phyloP scores from a whole-genome alignment of 805 yeast genomes.

The Zygoascus ofunaensis region DNA sequence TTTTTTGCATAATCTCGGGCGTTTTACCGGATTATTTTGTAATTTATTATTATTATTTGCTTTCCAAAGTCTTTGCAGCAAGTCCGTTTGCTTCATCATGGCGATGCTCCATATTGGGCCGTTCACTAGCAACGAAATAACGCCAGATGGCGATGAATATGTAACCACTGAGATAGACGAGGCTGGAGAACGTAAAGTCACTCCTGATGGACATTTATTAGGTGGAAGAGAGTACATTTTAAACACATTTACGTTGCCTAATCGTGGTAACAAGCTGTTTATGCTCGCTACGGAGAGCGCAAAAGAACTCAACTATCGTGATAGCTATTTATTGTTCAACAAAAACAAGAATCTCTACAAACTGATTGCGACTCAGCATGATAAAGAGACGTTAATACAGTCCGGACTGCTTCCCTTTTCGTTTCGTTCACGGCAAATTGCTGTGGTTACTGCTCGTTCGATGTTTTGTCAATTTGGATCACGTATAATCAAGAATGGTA shows the following conservation, averaged over 20 bases:
- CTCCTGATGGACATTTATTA: slow-evolving; percentile 31
- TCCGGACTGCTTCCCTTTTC: slow-evolving; percentile 25
- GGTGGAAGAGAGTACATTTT: slow-evolving; percentile 35
- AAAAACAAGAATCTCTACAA: slow-evolving; percentile 33
- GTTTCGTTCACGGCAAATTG: slow-evolving; percentile 27
- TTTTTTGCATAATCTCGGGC: no score
- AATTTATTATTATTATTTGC: no score
- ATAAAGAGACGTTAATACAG: slow-evolving; percentile 31
- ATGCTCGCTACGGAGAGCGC: slow-evolving; percentile 36
- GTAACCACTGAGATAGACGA: slow-evolving; percentile 28
- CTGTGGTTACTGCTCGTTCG: slow-evolving; percentile 35
- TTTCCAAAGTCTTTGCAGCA: no score
- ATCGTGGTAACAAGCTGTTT: slow-evolving; percentile 28
- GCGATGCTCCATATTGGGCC: slow-evolving; percentile 18
- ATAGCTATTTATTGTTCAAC: slow-evolving; percentile 44
- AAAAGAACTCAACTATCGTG: slow-evolving; percentile 37
- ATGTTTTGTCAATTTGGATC: slow-evolving; percentile 46
- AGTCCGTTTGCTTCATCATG: no score
- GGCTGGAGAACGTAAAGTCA: slow-evolving; percentile 40
- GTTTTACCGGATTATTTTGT: no score
- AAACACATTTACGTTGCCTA: slow-evolving; percentile 34
- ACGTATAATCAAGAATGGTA: slow-evolving; percentile 37
- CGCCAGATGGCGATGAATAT: slow-evolving; percentile 28
- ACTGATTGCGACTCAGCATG: slow-evolving; percentile 30
- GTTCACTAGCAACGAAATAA: slow-evolving; percentile 16